A percentile compares a stretch with the other conserved stretches of the same genome.
Conservation (phyloP, 2,329 filamentous ascomycete genomes). For the Penicillium sp. region DNA sequence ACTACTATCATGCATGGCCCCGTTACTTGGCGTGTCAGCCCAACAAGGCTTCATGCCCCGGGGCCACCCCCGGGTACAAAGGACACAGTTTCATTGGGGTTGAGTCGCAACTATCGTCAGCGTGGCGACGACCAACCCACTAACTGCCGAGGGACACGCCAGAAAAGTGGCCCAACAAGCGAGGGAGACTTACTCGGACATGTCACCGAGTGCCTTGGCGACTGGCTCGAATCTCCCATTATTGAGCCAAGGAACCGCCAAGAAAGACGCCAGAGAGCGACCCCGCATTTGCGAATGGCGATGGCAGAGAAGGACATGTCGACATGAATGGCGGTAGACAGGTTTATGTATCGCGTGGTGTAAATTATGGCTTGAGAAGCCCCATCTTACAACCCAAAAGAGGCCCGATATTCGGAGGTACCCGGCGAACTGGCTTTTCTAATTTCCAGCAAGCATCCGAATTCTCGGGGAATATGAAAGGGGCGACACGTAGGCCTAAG, state of each 20-base stretch:
- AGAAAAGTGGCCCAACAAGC: constrained; percentile 43
- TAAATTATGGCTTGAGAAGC: not conserved
- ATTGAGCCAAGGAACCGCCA: constrained; percentile 36
- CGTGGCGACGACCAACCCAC: constrained; percentile 41
- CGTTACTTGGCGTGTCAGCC: constrained; percentile 23
- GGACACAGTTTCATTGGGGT: constrained; percentile 35
- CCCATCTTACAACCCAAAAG: not conserved
- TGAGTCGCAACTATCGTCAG: constrained; percentile 36
- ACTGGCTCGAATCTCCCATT: constrained; percentile 42
- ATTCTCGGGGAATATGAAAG: not conserved
- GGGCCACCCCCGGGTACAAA: constrained; percentile 44
- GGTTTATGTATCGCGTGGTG: constrained; percentile 23
- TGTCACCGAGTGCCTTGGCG: constrained; percentile 19
- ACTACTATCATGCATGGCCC: constrained; percentile 20
- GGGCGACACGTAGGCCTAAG: constrained; percentile 21
- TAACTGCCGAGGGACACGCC: constrained; percentile 32
- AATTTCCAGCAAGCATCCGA: not conserved
- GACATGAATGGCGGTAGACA: constrained; percentile 10
- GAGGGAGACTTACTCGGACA: constrained; percentile 33
- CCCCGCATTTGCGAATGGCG: constrained; percentile 34
- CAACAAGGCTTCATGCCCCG: constrained; percentile 17
- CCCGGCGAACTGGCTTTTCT: too few relatives aligned
- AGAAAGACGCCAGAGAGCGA: constrained; percentile 35
- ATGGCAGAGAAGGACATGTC: constrained; percentile 33
- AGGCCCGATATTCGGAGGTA: not conserved